phyloP scores from a whole-genome alignment of 177 flowering plant species.

The Vitis hybrid region DNA sequence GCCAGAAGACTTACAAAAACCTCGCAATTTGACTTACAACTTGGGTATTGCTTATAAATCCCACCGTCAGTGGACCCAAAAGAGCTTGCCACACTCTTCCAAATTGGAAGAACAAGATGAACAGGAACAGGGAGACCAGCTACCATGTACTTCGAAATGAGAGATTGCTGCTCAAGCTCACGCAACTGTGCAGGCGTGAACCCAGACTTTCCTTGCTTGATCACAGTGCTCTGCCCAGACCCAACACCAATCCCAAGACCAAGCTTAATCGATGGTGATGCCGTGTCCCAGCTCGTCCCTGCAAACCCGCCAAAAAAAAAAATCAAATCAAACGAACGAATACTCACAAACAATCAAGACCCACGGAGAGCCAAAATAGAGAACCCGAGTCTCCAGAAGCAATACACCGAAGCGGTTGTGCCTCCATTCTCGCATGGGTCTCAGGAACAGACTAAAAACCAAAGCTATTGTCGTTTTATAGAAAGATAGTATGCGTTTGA shows the following conservation, averaged over 20 bases:
- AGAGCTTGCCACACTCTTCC: constrained; percentile 24
- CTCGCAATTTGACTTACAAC: constrained; percentile 12
- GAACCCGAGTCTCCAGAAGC: too few relatives aligned
- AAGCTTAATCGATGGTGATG: constrained; percentile 13
- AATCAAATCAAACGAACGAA: too few relatives aligned
- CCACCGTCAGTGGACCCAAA: constrained; percentile 2
- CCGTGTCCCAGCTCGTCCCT: neutral
- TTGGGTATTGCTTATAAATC: constrained; percentile 14
- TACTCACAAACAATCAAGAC: too few relatives aligned
- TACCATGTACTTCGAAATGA: constrained; percentile 22
- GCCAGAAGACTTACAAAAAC: neutral
- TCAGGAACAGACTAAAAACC: too few relatives aligned
- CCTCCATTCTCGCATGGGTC: too few relatives aligned
- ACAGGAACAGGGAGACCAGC: constrained; percentile 33
- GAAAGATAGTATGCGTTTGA: too few relatives aligned
- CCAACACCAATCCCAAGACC: constrained; percentile 23
- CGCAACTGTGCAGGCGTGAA: constrained; percentile 28
- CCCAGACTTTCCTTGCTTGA: constrained; percentile 2
- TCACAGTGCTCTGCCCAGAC: neutral
- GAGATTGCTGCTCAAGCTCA: constrained; percentile 29
- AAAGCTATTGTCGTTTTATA: too few relatives aligned
- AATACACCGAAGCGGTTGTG: too few relatives aligned
- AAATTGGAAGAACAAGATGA: constrained; percentile 28
- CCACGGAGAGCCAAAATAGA: too few relatives aligned
- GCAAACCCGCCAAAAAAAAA: too few relatives aligned